Evolutionary conservation across 306 rosid genomes (phyloP).

Genomic region (Benincasa hispida): DNA sequence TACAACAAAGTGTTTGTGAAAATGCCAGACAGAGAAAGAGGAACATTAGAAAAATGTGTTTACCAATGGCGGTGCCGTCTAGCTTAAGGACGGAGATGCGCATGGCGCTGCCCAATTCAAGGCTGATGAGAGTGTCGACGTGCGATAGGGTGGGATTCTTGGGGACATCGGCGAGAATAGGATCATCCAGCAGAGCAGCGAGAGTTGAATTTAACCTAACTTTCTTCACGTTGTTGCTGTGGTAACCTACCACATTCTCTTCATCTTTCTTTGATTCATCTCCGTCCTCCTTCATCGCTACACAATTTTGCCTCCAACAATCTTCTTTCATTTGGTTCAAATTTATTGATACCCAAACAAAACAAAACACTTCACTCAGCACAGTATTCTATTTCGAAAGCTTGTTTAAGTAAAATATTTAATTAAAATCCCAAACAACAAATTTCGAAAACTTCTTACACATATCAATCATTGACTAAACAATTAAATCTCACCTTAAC

Average conservation of each 20-base stretch:
- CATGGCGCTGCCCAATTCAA: slow-evolving; percentile 85
- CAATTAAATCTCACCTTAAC: not conserved
- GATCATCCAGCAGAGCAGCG: slow-evolving; percentile 37
- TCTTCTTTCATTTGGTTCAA: not conserved
- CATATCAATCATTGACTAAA: not conserved
- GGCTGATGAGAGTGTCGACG: slow-evolving; percentile 69
- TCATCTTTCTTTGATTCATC: slow-evolving; percentile 10
- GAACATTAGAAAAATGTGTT: slow-evolving; percentile 11
- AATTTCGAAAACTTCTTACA: not conserved
- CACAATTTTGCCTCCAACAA: not conserved
- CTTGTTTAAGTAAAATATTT: too few species aligned
- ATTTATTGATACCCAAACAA: not conserved
- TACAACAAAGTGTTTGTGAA: slow-evolving; percentile 14
- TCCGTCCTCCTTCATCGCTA: not conserved
- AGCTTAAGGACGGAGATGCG: slow-evolving; percentile 55
- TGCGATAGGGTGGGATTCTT: slow-evolving; percentile 54
- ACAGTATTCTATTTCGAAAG: not conserved
- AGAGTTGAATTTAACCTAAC: slow-evolving; percentile 52
- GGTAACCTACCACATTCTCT: slow-evolving; percentile 32
- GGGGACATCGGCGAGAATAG: slow-evolving; percentile 61
- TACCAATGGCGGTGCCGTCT: slow-evolving; percentile 49
- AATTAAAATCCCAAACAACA: not conserved
- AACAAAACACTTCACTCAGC: not conserved
- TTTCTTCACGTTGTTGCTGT: slow-evolving; percentile 34
- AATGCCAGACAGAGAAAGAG: slow-evolving; percentile 16